These are phyloP conservation scores for Microascus cirrosus DNA, from an alignment of 2,329 filamentous ascomycete genomes.

Conservation along the genomic window DNA sequence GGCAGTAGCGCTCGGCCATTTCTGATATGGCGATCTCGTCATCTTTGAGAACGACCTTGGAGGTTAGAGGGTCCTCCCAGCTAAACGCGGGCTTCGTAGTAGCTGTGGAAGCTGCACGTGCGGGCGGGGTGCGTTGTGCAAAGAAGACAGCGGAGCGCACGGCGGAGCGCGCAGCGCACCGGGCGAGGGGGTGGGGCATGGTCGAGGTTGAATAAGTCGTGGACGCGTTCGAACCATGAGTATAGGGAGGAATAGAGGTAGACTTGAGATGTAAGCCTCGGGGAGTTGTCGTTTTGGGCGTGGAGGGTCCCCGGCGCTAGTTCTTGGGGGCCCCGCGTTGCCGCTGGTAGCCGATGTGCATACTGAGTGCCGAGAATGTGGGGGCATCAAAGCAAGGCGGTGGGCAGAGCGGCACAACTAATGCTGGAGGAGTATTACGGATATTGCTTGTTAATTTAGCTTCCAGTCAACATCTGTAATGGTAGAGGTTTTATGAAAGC, in stretches of 20 bases:
- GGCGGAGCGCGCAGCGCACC: background rate
- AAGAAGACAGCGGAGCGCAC: background rate
- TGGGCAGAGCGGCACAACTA: background rate
- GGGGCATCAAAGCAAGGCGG: background rate
- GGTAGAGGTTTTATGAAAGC: too few species aligned
- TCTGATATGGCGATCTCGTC: constrained; percentile 86
- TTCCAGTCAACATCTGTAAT: too few species aligned
- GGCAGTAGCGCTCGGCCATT: constrained; percentile 87
- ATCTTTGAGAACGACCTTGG: constrained; percentile 68
- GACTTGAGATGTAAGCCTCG: background rate
- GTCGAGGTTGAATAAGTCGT: background rate
- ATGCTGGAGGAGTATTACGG: background rate
- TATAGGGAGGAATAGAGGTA: background rate
- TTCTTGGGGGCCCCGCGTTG: background rate
- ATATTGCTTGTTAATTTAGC: too few species aligned
- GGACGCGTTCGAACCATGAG: background rate
- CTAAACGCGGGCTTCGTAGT: constrained; percentile 43
- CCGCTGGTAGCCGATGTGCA: background rate
- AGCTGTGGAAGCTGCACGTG: background rate
- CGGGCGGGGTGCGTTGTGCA: background rate
- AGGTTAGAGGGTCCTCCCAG: constrained; percentile 81
- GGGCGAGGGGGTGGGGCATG: constrained; percentile 1
- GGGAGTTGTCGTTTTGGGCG: too few species aligned
- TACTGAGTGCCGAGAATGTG: background rate
- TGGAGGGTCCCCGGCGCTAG: too few species aligned